Evolutionary conservation across 768 basidiomycete genomes (phyloP).

Genomic region (Crepidotus variabilis): DNA sequence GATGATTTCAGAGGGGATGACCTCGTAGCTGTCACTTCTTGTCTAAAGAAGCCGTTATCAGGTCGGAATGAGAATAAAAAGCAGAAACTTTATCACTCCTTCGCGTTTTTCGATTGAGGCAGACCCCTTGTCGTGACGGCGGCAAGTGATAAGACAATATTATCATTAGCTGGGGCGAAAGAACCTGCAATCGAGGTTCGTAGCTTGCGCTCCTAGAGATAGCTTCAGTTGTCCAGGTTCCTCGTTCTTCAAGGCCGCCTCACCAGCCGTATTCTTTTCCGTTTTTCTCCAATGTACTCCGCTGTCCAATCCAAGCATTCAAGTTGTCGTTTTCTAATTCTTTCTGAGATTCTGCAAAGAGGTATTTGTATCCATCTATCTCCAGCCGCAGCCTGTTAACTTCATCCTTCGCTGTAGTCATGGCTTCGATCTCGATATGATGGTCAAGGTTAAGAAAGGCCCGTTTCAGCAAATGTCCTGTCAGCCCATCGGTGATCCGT

Average conservation of each 20-base stretch:
- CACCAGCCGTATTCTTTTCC: not conserved
- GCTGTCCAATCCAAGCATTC: conserved; percentile 3
- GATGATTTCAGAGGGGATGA: no score
- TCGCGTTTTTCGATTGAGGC: no score
- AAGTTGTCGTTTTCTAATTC: not conserved
- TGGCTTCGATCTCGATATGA: not conserved
- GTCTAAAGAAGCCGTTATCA: no score
- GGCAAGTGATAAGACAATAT: no score
- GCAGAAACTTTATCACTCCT: no score
- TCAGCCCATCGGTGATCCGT: no score
- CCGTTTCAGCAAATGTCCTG: no score
- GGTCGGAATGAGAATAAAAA: no score
- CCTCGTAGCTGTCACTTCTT: no score
- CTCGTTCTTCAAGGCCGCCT: not conserved
- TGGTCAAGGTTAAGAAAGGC: not conserved
- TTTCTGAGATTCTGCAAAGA: not conserved
- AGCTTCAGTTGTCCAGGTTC: not conserved
- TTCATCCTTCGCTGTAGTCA: not conserved
- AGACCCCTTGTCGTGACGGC: no score
- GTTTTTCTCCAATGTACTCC: conserved; percentile 1
- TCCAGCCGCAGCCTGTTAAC: not conserved
- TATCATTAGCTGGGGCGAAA: no score
- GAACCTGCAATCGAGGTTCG: not conserved
- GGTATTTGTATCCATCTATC: conserved; percentile 2
- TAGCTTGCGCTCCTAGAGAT: not conserved